These are phyloP conservation scores for Gastrolobium villosum DNA, from an alignment of 306 rosid species.

Conservation along the genomic window DNA sequence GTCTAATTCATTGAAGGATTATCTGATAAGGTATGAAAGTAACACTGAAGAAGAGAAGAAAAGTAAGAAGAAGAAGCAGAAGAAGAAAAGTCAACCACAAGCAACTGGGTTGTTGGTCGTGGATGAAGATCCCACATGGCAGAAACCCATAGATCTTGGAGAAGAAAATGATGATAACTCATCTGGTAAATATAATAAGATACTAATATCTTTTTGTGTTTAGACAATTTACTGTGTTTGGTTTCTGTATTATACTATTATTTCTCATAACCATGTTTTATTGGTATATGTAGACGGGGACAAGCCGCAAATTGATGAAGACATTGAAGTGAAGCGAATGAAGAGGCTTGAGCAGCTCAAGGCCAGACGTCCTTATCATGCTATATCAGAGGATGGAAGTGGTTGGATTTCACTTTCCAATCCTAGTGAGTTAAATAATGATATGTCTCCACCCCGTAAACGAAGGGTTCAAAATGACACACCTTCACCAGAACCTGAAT, in stretches of 20 bases:
- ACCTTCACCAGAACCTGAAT: constrained; percentile 65
- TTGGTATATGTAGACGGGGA: constrained; percentile 63
- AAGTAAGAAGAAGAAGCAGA: constrained; percentile 54
- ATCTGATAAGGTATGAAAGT: constrained; percentile 74
- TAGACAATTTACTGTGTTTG: constrained; percentile 2
- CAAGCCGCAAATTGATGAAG: constrained; percentile 80
- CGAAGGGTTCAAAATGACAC: constrained; percentile 64
- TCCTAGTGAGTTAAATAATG: constrained; percentile 49
- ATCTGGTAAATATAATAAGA: constrained; percentile 53
- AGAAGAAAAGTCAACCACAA: constrained; percentile 57
- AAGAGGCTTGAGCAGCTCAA: constrained; percentile 79
- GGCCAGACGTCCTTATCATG: constrained; percentile 73
- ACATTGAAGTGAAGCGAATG: constrained; percentile 90
- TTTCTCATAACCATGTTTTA: constrained; percentile 8
- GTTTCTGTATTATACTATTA: constrained; percentile 4
- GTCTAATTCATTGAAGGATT: constrained; percentile 74
- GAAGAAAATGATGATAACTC: constrained; percentile 66
- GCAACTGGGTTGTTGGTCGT: constrained; percentile 71
- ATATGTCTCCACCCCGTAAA: constrained; percentile 76
- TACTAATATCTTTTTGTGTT: neutral
- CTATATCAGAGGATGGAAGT: constrained; percentile 91
- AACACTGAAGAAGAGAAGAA: constrained; percentile 64
- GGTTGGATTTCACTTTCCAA: constrained; percentile 89
- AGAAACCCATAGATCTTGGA: constrained; percentile 72
- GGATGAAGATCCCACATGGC: constrained; percentile 93